A percentile compares a stretch with the other conserved stretches of the same genome.
Conservation (phyloP, 192 early-diverging fungal genomes). For the Chytriomyces sp. region DNA sequence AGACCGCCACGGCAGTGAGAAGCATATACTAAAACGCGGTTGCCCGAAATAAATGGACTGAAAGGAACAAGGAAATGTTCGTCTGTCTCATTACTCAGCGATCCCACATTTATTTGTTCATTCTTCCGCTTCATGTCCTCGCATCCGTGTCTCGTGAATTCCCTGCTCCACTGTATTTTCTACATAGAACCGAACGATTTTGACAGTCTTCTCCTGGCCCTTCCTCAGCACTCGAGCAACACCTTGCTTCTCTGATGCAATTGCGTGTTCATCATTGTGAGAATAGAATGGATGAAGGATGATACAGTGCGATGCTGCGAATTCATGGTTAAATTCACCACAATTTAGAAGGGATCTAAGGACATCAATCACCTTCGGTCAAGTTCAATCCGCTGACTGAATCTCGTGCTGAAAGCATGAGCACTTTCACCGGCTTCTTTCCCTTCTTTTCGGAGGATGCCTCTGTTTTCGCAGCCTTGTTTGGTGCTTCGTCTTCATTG, state of each 20-base stretch:
- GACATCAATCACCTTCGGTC: conserved; percentile 29
- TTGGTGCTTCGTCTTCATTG: background rate
- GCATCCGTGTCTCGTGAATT: conserved; percentile 15
- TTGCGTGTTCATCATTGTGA: conserved; percentile 29
- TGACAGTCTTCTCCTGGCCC: conserved; percentile 34
- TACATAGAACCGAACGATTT: conserved; percentile 32
- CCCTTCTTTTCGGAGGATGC: background rate
- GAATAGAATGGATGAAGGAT: conserved; percentile 25
- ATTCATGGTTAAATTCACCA: background rate
- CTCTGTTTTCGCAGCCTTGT: background rate
- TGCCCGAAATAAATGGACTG: too few species aligned
- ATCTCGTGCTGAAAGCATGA: conserved; percentile 33
- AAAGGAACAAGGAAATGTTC: too few species aligned
- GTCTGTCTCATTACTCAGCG: background rate
- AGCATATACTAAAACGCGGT: too few species aligned
- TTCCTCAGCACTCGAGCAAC: conserved; percentile 30
- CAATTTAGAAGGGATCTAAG: background rate
- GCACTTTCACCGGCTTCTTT: conserved; percentile 20
- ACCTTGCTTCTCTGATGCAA: conserved; percentile 35
- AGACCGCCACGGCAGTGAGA: too few species aligned
- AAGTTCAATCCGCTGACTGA: conserved; percentile 38
- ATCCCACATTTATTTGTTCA: too few species aligned
- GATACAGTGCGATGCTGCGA: too few species aligned
- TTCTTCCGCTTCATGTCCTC: too few species aligned
- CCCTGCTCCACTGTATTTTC: conserved; percentile 23